These are phyloP conservation scores for Neofusicoccum sp. DNA, from an alignment of 2,329 filamentous ascomycete species.

Conservation along the genomic window DNA sequence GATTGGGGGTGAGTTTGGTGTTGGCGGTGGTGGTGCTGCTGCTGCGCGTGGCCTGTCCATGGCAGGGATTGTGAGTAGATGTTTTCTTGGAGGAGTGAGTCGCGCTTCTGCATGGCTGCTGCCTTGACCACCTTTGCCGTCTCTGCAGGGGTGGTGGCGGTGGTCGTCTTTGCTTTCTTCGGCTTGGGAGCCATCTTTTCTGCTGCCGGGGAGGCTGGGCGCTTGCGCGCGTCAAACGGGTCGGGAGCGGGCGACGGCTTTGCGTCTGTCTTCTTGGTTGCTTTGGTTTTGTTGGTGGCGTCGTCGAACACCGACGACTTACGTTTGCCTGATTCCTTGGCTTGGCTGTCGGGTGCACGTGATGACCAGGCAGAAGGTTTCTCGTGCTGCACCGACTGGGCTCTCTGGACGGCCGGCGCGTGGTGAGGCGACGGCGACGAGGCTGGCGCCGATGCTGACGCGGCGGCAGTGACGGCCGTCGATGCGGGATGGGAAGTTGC, in stretches of 20 bases:
- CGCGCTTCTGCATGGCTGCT: constrained; percentile 14
- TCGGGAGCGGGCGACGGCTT: constrained; percentile 5
- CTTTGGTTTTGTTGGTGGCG: constrained; percentile 12
- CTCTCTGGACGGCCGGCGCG: background rate
- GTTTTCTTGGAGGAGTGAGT: constrained; percentile 12
- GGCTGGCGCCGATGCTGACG: background rate
- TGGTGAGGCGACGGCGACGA: constrained; percentile 1
- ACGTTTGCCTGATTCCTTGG: constrained; percentile 12
- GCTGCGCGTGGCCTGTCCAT: background rate
- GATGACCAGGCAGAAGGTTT: background rate
- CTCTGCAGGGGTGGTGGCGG: background rate
- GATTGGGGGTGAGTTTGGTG: background rate
- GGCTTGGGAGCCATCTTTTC: constrained; percentile 12
- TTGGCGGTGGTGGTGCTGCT: background rate
- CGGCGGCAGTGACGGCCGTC: background rate
- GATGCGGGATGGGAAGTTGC: constrained; percentile 7
- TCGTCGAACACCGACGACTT: constrained; percentile 15
- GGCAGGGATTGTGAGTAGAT: background rate
- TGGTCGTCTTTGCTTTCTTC: constrained; percentile 12
- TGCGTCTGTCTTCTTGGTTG: background rate
- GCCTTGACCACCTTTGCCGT: constrained; percentile 4
- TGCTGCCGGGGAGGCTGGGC: background rate
- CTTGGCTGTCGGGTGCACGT: constrained; percentile 1
- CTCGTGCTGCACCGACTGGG: background rate
- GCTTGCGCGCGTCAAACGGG: constrained; percentile 5